phyloP scores from a whole-genome alignment of 2,329 filamentous ascomycete genomes.

The Botrytis medusae region DNA sequence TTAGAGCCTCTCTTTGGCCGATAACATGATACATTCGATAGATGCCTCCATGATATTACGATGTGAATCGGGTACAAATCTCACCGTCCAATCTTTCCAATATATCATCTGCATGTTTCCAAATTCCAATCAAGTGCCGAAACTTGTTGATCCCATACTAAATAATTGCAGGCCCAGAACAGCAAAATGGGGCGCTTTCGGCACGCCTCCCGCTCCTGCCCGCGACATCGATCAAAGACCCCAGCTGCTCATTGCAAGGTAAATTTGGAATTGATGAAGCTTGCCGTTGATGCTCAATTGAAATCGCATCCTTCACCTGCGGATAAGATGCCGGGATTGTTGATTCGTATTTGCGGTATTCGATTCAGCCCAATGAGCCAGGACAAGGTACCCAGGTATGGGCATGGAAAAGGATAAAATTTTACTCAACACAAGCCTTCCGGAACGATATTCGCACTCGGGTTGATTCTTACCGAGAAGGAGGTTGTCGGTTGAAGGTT shows the following conservation, averaged over 20 bases:
- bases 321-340: not conserved
- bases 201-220: not conserved
- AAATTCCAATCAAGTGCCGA: not conserved
- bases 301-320: not conserved
- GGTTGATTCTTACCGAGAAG: no score
- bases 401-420: not conserved
- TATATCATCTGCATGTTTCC: not conserved
- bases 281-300: not conserved
- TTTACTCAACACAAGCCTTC: not conserved
- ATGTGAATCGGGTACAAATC: not conserved
- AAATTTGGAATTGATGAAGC: not conserved
- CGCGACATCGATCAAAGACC: not conserved
- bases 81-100: not conserved
- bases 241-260: not conserved
- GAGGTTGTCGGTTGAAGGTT: not conserved
- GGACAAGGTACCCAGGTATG: not conserved
- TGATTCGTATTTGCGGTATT: not conserved
- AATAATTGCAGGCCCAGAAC: not conserved
- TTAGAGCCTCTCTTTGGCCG: not conserved
- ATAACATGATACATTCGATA: not conserved
- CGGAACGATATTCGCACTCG: not conserved
- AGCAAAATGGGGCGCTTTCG: not conserved
- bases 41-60: not conserved
- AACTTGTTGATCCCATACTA: slow-evolving; percentile 5
- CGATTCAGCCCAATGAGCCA: no score